A percentile compares a stretch with the other conserved stretches of the same genome.
phyloP scores from a whole-genome alignment of 2,329 filamentous ascomycete species.

The Colletotrichum simmondsii region DNA sequence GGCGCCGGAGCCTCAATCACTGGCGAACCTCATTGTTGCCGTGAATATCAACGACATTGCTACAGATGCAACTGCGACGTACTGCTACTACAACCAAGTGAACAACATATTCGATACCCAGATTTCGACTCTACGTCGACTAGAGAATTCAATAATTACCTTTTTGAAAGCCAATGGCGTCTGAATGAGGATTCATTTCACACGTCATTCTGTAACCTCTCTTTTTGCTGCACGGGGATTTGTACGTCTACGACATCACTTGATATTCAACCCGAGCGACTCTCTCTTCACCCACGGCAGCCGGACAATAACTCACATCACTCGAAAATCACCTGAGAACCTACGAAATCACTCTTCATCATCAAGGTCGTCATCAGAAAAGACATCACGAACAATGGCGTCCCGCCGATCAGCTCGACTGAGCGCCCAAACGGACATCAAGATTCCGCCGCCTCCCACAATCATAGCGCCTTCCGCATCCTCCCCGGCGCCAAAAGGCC shows the following conservation, averaged over 20 bases:
- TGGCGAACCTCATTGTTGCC: conserved; percentile 2
- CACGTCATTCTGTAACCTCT: neutral
- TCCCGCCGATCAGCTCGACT: conserved; percentile 55
- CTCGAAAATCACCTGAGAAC: neutral
- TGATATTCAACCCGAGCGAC: neutral
- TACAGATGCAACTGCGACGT: neutral
- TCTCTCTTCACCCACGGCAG: neutral
- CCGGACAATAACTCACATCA: neutral
- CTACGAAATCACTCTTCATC: neutral
- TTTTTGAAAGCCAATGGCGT: neutral
- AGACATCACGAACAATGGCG: conserved; percentile 16
- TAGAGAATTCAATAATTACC: neutral
- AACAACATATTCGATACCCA: neutral
- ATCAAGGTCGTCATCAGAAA: neutral
- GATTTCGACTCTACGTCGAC: neutral
- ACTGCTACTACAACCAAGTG: neutral
- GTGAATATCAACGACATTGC: conserved; percentile 6
- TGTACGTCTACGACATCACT: neutral
- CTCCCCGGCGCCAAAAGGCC: conserved; percentile 34
- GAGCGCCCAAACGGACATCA: conserved; percentile 41
- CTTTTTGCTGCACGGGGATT: neutral
- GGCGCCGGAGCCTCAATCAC: neutral
- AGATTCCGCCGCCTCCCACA: conserved; percentile 27
- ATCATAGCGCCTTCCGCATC: conserved; percentile 31
- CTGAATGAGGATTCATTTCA: neutral